Base-by-base conservation (phyloP, 768 basidiomycete genomes). In the Hirschioporus abietinus region DNA sequence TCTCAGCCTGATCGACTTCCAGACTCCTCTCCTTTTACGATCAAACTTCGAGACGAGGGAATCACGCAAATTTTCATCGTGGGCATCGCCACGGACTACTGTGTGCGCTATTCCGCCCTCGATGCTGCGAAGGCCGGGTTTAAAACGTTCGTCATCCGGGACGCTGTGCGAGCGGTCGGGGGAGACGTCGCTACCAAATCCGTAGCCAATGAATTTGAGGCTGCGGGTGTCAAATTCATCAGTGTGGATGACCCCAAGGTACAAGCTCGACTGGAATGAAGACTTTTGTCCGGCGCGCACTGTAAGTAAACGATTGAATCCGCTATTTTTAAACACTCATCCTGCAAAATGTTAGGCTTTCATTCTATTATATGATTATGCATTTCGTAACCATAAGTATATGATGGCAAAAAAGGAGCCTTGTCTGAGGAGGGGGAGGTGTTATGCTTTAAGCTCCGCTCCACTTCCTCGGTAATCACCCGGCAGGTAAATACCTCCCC, bases 71-170 rank as follows among this genome's bases (percentile, higher is more conserved):
- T 83, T 12, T 74, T 78, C 34, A 70, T 82, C 30, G 75, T 72
- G 23, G 73, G 73, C 0, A 69, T 84, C 26, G 83, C 82, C 15
- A 75, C 79, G 5, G 83, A 84, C 67, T 82, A 76, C 66, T 83
- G 82, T 68, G 79, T 80, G 9, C 68, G 71, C 8, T 67, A 68
- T 6, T 74, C 76, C 0, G 72, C 71, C n/a, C 71, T 74, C 58
- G 73, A 73, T 64, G 70, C 74, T 2, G 52, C 69, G 64, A 74
- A 76, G 69, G 73, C 73, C 59, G 70, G 70, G 7, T 75, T 77
- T 68, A 58, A 63, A 20, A 73, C 75, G 8, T n/a, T 30, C 3
- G 67, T 76, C 1, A 67, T 74, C 17, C 34, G 66, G 4, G 72
- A 70, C 2, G 74, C 67, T 1, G 69, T 71, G 7, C 25, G 68